Evolutionary conservation across 352 stramenopile species (phyloP), one percentile per base, ranked within the genome.

Genomic region (Globisporangium uncinulatum): DNA sequence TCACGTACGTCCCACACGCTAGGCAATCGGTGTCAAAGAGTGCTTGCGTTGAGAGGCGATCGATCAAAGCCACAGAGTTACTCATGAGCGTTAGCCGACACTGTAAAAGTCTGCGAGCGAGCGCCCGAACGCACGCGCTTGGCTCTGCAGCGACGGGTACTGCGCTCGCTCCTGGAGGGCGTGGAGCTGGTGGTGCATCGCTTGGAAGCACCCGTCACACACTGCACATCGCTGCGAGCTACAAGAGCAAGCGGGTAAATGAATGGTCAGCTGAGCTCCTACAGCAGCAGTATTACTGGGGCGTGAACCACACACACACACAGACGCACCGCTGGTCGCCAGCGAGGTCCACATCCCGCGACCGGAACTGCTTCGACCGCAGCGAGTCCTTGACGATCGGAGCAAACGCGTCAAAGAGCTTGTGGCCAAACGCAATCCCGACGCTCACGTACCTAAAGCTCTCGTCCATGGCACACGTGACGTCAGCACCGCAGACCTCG

Each of bases 331-430:
- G 57, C 50, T 92, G 78, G 70, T 94, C 82, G 6, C 71, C 78
- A 6, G 84, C 84, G 10, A 94, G 68, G 51, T 91, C 83, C 45
- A 91, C 76, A 39, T 80, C 74, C 3, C 78, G 70, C 17, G 66
- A 79, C 19, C 70, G 75, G 19, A 76, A 80, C 49, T 75, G 72
- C 10, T 64, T 68, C 1, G 72, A 69, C 45, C 86, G 71, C 53
- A 75, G 65, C 43, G 70, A 61, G 46, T 91, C 81, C 53, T 86
- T 86, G 21, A 94, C 71, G 44, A 92, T 73, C 8, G 78, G 74
- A 5, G 74, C 78, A 56, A 94, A 94, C n/a, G 75, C 74, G 46
- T 86, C 66, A 42, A 92, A 84, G 7, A 94, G 65, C 42, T 82
- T 73, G 37, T 87, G 78, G 4, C 74, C 78, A 1, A 70, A 74